Conservation (phyloP, 2,329 filamentous ascomycete genomes). For the Hortaea sp. region DNA sequence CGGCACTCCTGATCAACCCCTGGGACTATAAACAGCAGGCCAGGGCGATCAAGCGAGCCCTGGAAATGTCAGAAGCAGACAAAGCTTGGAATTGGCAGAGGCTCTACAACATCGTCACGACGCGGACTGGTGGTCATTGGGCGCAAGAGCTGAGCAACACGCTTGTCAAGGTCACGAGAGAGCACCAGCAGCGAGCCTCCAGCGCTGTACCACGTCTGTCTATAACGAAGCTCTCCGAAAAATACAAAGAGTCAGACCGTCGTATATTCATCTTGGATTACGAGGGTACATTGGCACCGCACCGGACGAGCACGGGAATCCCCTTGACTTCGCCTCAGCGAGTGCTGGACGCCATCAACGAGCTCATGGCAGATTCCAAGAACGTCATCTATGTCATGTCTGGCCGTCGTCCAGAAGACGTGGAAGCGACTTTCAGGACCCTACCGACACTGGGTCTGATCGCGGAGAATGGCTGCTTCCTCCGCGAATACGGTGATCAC, state of each 20-base stretch:
- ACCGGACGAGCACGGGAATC: conserved; percentile 74
- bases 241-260: conserved; percentile 56
- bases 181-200: conserved; percentile 76
- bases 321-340: conserved; percentile 79
- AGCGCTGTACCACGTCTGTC: conserved; percentile 80
- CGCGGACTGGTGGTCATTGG: conserved; percentile 81
- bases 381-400: conserved; percentile 95
- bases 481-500: conserved; percentile 55
- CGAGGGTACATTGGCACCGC: conserved; percentile 82
- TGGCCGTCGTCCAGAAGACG: conserved; percentile 72
- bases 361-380: conserved; percentile 65
- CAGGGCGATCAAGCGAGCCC: conserved; percentile 69
- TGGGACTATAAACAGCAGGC: conserved; percentile 90
- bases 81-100: conserved; percentile 65
- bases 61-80: conserved; percentile 70
- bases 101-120: conserved; percentile 62
- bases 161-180: conserved; percentile 66
- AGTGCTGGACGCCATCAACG: conserved; percentile 71
- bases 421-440: conserved; percentile 74
- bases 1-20: conserved; percentile 80
- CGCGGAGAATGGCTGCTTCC: conserved; percentile 88
- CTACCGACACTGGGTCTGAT: conserved; percentile 80
- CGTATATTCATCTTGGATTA: conserved; percentile 88
- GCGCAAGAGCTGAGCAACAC: conserved; percentile 63
- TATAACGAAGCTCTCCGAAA: conserved; percentile 50